Conservation (phyloP, 768 basidiomycete species). For the Psilocybe subaeruginosa region DNA sequence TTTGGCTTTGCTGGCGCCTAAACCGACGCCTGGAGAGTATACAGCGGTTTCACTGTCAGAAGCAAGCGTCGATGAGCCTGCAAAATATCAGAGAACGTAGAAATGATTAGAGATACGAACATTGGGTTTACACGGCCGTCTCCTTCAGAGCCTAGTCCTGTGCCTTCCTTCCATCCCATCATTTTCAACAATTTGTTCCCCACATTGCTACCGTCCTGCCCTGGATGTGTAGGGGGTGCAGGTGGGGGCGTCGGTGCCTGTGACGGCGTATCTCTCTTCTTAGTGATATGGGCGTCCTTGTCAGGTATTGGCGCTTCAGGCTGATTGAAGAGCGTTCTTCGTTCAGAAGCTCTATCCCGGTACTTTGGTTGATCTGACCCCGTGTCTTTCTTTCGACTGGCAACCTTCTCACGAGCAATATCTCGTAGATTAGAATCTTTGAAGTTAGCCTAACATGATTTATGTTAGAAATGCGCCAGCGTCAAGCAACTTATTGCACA, state of each 20-base stretch:
- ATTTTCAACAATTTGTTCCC: slow-evolving; percentile 94
- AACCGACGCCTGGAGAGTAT: slow-evolving; percentile 85
- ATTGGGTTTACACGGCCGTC: slow-evolving; percentile 91
- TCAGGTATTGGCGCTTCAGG: slow-evolving; percentile 80
- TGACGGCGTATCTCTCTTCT: slow-evolving; percentile 59
- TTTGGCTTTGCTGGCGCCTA: slow-evolving; percentile 92
- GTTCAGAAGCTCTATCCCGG: slow-evolving; percentile 92
- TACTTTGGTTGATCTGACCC: slow-evolving; percentile 73
- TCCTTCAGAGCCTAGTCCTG: slow-evolving; percentile 79
- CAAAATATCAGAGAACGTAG: not conserved
- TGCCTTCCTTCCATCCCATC: slow-evolving; percentile 97
- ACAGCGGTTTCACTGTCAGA: slow-evolving; percentile 72
- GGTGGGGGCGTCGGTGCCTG: slow-evolving; percentile 60
- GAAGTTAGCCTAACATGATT: slow-evolving; percentile 75
- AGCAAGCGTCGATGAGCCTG: slow-evolving; percentile 4
- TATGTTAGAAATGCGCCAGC: slow-evolving; percentile 26
- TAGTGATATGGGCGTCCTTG: slow-evolving; percentile 33
- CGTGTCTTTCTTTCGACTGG: slow-evolving; percentile 39
- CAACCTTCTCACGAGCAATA: slow-evolving; percentile 70
- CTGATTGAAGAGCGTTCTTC: slow-evolving; percentile 89
- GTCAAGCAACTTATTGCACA: slow-evolving; percentile 29
- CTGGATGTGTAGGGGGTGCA: slow-evolving; percentile 58
- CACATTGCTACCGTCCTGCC: slow-evolving; percentile 81
- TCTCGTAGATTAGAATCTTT: slow-evolving; percentile 75
- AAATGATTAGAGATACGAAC: slow-evolving; percentile 41